Evolutionary conservation across 352 stramenopile species (phyloP).

Genomic region (Phytophthora idaei): DNA sequence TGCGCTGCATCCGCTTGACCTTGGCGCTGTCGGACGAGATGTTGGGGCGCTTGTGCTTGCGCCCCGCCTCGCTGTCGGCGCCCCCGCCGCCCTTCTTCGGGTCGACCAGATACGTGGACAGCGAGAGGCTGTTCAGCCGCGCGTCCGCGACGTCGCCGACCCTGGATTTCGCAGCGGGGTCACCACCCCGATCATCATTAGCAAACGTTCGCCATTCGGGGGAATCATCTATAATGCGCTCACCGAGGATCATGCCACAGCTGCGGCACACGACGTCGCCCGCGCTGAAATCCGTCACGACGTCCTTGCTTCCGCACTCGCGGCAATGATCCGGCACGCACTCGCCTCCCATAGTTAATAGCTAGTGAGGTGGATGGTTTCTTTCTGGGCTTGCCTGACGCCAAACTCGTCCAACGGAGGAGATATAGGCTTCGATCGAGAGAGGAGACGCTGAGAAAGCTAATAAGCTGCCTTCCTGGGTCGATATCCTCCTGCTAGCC

Average conservation of each 20-base stretch:
- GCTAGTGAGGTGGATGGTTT: not conserved
- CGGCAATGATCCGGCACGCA: conserved; percentile 65
- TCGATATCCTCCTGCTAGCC: conserved; percentile 9
- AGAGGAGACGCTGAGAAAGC: conserved; percentile 20
- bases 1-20: conserved; percentile 71
- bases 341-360: conserved; percentile 56
- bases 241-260: conserved; percentile 87
- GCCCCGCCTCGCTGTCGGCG: conserved; percentile 19
- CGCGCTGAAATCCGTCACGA: conserved; percentile 82
- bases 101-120: conserved; percentile 78
- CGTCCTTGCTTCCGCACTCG: conserved; percentile 73
- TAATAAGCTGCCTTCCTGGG: conserved; percentile 1
- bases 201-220: conserved; percentile 88
- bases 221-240: conserved; percentile 89
- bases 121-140: conserved; percentile 61
- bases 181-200: conserved; percentile 86
- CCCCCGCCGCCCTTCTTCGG: conserved; percentile 44
- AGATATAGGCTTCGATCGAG: conserved; percentile 4
- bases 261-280: conserved; percentile 83
- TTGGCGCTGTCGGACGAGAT: conserved; percentile 64
- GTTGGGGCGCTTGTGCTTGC: conserved; percentile 61
- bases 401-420: not conserved
- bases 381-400: not conserved
- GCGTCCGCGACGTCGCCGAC: conserved; percentile 72
- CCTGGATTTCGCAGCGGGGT: conserved; percentile 80